Conservation (phyloP, 2,329 filamentous ascomycete species). For the Emmonsiellopsis sp. region DNA sequence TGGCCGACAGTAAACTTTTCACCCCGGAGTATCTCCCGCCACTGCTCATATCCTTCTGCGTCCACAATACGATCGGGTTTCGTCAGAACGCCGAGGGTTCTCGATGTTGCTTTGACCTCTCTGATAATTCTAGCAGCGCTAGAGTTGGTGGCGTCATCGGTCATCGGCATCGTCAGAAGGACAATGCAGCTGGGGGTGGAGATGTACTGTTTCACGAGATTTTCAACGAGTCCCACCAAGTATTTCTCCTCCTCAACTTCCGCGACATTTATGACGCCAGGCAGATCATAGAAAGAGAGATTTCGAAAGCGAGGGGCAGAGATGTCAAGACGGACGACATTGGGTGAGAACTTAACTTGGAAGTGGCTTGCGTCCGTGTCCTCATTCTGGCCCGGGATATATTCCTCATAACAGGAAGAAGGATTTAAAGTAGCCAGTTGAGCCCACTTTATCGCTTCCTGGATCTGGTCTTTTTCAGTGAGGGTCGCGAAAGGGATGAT, state of each 20-base stretch:
- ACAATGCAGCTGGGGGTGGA: conserved; percentile 61
- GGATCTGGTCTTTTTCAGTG: conserved; percentile 52
- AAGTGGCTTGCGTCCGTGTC: conserved; percentile 21
- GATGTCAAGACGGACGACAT: conserved; percentile 69
- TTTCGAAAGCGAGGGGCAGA: conserved; percentile 61
- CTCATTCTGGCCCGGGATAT: conserved; percentile 43
- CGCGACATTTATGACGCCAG: conserved; percentile 67
- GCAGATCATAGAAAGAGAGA: conserved; percentile 76
- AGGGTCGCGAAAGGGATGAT: conserved; percentile 56
- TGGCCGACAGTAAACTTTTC: conserved; percentile 55
- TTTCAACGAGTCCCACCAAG: conserved; percentile 62
- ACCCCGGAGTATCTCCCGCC: conserved; percentile 55
- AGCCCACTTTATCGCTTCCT: conserved; percentile 61
- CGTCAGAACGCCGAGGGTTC: conserved; percentile 69
- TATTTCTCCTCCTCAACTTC: conserved; percentile 57
- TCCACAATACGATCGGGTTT: conserved; percentile 67
- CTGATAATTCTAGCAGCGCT: conserved; percentile 59
- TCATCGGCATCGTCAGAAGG: conserved; percentile 69
- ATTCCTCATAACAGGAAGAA: conserved; percentile 42
- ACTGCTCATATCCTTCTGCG: conserved; percentile 46
- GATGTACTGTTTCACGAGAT: conserved; percentile 63
- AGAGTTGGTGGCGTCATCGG: conserved; percentile 67
- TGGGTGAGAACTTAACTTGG: conserved; percentile 67
- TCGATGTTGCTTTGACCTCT: conserved; percentile 44
- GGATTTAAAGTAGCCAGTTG: conserved; percentile 72